Evolutionary conservation across 78 protist genomes (phyloP).

Genomic region (Dictyostelium firmibasis): DNA sequence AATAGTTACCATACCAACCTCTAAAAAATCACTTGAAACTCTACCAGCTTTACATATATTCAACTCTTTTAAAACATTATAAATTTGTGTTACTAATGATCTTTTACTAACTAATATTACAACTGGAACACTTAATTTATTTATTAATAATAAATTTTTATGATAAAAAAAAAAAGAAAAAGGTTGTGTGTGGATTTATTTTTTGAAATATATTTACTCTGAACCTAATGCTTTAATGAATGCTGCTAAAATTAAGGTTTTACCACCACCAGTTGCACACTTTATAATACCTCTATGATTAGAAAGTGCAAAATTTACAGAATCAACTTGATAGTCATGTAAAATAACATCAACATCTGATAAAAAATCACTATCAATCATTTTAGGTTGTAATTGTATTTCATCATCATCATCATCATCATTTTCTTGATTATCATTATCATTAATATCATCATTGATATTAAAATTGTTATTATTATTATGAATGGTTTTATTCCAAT

Average conservation of each 20-base stretch:
- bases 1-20: slow-evolving; percentile 1
- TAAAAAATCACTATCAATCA: background rate
- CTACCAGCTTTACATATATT: slow-evolving; percentile 12
- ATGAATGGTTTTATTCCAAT: slow-evolving; percentile 34
- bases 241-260: slow-evolving; percentile 62
- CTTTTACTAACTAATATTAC: slow-evolving; percentile 44
- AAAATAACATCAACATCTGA: background rate
- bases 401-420: background rate
- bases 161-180: too few relatives aligned
- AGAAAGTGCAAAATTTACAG: slow-evolving; percentile 57
- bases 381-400: slow-evolving; percentile 16
- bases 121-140: background rate
- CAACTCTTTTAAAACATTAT: background rate
- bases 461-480: background rate
- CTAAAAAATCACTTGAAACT: slow-evolving; percentile 6
- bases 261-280: slow-evolving; percentile 83
- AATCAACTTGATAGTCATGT: slow-evolving; percentile 63
- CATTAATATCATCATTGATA: background rate
- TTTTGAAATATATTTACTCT: slow-evolving; percentile 3
- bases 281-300: slow-evolving; percentile 76
- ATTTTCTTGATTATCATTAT: too few relatives aligned
- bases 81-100: slow-evolving; percentile 60
- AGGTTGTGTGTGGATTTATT: too few relatives aligned
- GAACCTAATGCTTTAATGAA: slow-evolving; percentile 50
- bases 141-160: background rate